Evolutionary conservation across 306 rosid genomes (phyloP), one percentile per base, ranked within the genome.

Genomic region (Spatholobus suberectus): DNA sequence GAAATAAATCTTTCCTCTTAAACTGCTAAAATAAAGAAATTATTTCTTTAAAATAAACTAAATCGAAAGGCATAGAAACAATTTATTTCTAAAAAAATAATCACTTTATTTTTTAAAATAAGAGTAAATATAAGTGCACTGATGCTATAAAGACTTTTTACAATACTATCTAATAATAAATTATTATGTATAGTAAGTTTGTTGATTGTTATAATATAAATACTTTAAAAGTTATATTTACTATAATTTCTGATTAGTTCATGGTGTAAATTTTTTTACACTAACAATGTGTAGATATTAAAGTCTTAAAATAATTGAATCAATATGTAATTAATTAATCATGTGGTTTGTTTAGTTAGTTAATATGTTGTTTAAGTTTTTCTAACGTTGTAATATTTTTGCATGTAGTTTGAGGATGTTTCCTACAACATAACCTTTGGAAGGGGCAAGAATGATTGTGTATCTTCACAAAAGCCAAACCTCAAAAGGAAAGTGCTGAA

Each of bases 341-440:
- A 13, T 27, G 67, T 59, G 29, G 9, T 66, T 18, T 66, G 20
- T 37, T 66, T 66, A 37, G 44, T n/a, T 65, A 15, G 26, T 20
- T 20, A 68, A 18, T 4, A 20, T 21, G 52, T 23, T 38, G 46
- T 10, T 37, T 18, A 10, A 62, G 52, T 68, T 20, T 68, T 8
- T 37, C 17, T 61, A 15, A 73, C 32, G 27, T 35, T 57, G 26
- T 8, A 41, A 18, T 46, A 8, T 52, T 5, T 68, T 20, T 40
- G 73, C 73, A 8, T 87, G 84, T 78, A 92, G 97, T 92, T 90
- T 69, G 93, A 90, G 63, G 97, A 92, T 37, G 89, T 92, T 34
- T 80, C 78, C 0, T 88, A 88, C 55, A 81, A 77, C 40, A 61
- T 92, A 38, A 70, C 77, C 63, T 37, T 87, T 29, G 66, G 46